Percentiles rank a stretch among this genome's conserved stretches.
Evolutionary conservation across 2,329 filamentous ascomycete genomes (phyloP).

Genomic region (Ophiosphaerella korrae): DNA sequence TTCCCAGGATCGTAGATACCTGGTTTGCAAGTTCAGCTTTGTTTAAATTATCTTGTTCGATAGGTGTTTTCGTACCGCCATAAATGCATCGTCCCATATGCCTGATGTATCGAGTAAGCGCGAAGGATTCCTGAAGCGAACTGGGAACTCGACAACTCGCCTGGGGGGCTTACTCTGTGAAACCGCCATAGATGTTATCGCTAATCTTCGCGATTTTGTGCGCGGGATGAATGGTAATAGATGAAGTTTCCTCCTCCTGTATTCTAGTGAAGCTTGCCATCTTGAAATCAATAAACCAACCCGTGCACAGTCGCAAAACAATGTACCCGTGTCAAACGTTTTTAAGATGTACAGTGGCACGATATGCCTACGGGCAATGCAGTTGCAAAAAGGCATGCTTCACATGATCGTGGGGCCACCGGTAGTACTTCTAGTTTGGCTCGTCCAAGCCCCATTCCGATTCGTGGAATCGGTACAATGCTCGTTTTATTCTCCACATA

Average conservation of each 20-base stretch:
- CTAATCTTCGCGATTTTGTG: conserved; percentile 75
- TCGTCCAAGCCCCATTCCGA: conserved; percentile 6
- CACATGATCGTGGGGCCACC: conserved; percentile 9
- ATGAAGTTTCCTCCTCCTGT: conserved; percentile 62
- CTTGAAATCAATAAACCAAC: neutral
- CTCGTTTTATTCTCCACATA: neutral
- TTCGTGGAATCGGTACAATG: conserved; percentile 10
- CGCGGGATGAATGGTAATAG: conserved; percentile 68
- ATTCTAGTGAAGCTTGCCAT: conserved; percentile 79
- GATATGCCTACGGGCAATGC: conserved; percentile 1
- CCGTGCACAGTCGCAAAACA: neutral
- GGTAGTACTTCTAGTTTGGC: conserved; percentile 8
- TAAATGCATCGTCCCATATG: conserved; percentile 92
- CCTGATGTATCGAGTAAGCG: conserved; percentile 51
- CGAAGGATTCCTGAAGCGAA: conserved; percentile 5
- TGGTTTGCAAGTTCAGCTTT: neutral
- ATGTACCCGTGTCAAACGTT: neutral
- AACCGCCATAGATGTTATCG: conserved; percentile 81
- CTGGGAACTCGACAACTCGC: neutral
- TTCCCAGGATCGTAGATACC: conserved; percentile 82
- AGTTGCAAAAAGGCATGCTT: conserved; percentile 14
- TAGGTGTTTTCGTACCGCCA: conserved; percentile 48
- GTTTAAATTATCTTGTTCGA: neutral
- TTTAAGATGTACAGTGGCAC: conserved; percentile 7
- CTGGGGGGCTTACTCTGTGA: conserved; percentile 69